Evolutionary conservation across 2,329 filamentous ascomycete species (phyloP), one percentile per base, ranked within the genome.

Genomic region (Aspergillus phoenicis): DNA sequence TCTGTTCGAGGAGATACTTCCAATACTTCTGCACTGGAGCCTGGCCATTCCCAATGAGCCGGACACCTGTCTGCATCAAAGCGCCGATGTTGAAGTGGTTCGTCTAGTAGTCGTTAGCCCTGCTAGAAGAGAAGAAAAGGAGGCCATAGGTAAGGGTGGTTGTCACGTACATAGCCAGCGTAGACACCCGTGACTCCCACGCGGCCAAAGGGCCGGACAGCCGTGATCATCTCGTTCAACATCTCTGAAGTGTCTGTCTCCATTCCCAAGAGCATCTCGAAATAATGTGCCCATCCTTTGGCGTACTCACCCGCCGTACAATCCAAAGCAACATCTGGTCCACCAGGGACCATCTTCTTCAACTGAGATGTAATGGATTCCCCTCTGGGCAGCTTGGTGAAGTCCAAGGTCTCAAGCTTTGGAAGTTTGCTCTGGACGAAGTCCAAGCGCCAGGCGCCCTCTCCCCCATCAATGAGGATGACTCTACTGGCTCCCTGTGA

Each of bases 11-110:
- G n/a, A 96, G 81, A 3, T 90, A 84, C 24, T 91, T 82, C 92
- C 91, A 96, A 79, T 96, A 95, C 70, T 88, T 85, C 69, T 94
- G 91, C 0, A 96, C 91, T 0, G 91, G 91, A 2, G 85, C 85
- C 71, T 88, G 86, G 4, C 86, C 86, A 66, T 88, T 88, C 45
- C 86, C 86, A 65, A 87, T 93, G 48, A 96, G 84, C 1, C 90
- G 88, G 66, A 96, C 87, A n/a, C 91, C 91, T 33, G 90, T 87
- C 78, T 96, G 87, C 91, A 96, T 96, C 13, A 96, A 73, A 0
- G 90, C 88, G 8, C 92, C 91, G 67, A 94, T 88, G 77, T 91
- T 91, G 82, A 94, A 91, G 75, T 91, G 89, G 76, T 92, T 93
- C 22, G 89, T 91, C 84, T 88, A 15, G 64, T 58, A 64, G 62